A percentile compares a stretch with the other conserved stretches of the same genome.
Conservation (phyloP, 164 flowering plant species). For the Buxus sempervirens region DNA sequence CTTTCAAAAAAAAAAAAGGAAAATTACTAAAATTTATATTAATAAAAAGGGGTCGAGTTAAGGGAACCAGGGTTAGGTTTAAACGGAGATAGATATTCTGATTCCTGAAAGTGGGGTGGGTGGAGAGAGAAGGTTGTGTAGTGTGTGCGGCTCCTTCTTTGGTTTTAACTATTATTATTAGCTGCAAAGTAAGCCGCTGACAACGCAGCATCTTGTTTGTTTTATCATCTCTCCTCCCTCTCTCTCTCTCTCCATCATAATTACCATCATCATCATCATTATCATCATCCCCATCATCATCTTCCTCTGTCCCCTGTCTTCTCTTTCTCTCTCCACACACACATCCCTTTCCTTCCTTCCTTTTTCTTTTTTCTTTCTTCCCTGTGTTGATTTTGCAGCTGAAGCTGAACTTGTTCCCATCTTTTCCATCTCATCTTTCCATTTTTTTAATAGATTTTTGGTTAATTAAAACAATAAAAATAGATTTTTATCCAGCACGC, state of each 20-base stretch:
- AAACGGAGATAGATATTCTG: constrained; percentile 26
- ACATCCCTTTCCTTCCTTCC: constrained; percentile 11
- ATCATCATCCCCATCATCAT: constrained; percentile 17
- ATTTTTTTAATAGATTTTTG: not conserved
- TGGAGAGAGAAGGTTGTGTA: not conserved
- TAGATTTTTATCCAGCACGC: constrained; percentile 28
- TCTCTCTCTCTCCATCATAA: constrained; percentile 30
- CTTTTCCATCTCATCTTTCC: not conserved
- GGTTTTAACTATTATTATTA: constrained; percentile 50
- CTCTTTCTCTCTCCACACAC: constrained; percentile 1
- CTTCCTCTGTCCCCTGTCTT: too few relatives aligned
- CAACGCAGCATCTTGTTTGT: constrained; percentile 47
- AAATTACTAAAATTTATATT: too few relatives aligned
- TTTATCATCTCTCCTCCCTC: constrained; percentile 24
- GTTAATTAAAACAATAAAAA: constrained; percentile 7
- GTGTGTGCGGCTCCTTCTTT: constrained; percentile 1
- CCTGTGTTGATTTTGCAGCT: not conserved
- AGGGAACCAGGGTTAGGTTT: constrained; percentile 8
- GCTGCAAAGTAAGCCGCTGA: constrained; percentile 54
- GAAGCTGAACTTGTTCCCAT: not conserved
- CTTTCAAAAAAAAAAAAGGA: too few relatives aligned
- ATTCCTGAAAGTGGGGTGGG: constrained; percentile 9
- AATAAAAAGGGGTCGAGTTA: constrained; percentile 8
- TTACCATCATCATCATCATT: constrained; percentile 29
- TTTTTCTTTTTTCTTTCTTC: too few relatives aligned